These are phyloP conservation scores for Pestalotiopsis sp. DNA, from an alignment of 2,329 filamentous ascomycete genomes.

Conservation along the genomic window DNA sequence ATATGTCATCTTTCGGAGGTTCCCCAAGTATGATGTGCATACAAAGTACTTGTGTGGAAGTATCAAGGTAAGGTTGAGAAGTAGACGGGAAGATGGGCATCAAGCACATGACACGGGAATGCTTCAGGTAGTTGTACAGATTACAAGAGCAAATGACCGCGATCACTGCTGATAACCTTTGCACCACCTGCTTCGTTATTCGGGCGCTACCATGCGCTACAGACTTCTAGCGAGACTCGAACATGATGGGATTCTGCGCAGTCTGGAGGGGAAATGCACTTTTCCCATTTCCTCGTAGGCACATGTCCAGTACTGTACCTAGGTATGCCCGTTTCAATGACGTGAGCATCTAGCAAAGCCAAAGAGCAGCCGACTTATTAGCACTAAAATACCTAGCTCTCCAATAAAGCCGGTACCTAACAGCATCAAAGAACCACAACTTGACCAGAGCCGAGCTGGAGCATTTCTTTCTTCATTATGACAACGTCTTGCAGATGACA, in stretches of 20 bases:
- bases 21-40: too few species aligned
- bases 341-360: not conserved
- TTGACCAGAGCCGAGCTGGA: too few species aligned
- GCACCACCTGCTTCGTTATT: too few species aligned
- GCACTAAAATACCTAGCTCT: not conserved
- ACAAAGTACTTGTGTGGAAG: too few species aligned
- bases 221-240: not conserved
- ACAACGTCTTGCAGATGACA: not conserved
- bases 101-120: too few species aligned
- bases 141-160: too few species aligned
- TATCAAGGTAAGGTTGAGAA: too few species aligned
- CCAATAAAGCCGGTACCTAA: not conserved
- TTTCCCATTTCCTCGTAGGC: not conserved
- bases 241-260: not conserved
- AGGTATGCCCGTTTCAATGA: not conserved
- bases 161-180: too few species aligned
- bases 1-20: too few species aligned
- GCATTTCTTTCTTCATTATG: not conserved
- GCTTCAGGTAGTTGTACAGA: too few species aligned
- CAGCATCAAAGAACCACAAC: not conserved
- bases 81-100: too few species aligned
- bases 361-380: not conserved
- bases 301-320: too few species aligned
- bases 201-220: not conserved
- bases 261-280: not conserved